phyloP scores from a whole-genome alignment of 495 filamentous ascomycete species.

The Annulohypoxylon maeteangense region DNA sequence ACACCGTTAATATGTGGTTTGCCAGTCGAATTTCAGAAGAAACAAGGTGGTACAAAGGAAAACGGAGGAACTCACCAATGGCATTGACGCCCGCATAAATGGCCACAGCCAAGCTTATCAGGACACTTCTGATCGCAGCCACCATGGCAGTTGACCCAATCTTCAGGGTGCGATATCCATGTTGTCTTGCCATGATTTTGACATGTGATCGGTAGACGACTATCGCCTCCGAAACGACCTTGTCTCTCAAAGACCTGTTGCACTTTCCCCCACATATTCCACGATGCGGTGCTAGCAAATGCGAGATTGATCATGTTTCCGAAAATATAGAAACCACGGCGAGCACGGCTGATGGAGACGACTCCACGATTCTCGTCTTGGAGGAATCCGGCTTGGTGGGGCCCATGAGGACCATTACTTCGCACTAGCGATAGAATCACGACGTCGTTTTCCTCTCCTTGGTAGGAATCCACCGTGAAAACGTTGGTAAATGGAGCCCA shows the following conservation, averaged over 20 bases:
- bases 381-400: constrained; percentile 68
- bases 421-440: constrained; percentile 86
- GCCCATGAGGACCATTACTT: constrained; percentile 54
- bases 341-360: constrained; percentile 90
- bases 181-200: constrained; percentile 49
- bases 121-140: constrained; percentile 67
- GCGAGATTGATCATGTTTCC: constrained; percentile 73
- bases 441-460: constrained; percentile 93
- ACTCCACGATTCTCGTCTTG: constrained; percentile 81
- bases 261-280: constrained; percentile 55
- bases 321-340: constrained; percentile 86
- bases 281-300: constrained; percentile 45
- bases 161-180: constrained; percentile 57
- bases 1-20: constrained; percentile 22
- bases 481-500: constrained; percentile 68
- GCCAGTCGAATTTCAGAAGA: neutral
- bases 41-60: neutral
- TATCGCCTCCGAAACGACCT: constrained; percentile 29
- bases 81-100: constrained; percentile 57
- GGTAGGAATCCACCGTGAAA: constrained; percentile 89
- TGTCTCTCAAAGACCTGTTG: constrained; percentile 48
- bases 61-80: constrained; percentile 52
- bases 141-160: constrained; percentile 65
- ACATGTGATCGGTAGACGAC: constrained; percentile 55
- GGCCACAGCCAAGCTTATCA: constrained; percentile 55